A percentile compares a stretch with the other conserved stretches of the same genome.
phyloP scores from a whole-genome alignment of 176 grass and related monocot species.

The Cenchrus fungigraminus region DNA sequence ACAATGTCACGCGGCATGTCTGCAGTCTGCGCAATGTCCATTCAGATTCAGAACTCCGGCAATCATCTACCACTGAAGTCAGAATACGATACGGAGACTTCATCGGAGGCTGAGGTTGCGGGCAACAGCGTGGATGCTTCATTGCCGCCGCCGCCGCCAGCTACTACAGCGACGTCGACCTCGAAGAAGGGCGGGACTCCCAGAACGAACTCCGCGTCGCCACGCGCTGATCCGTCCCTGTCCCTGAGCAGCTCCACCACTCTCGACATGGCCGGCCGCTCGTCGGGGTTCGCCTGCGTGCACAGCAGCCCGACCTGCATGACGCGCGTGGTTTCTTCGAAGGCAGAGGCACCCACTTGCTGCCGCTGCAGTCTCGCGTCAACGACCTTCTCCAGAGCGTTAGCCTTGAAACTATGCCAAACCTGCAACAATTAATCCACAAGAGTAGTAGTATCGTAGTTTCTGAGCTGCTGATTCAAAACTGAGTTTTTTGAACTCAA shows the following conservation, averaged over 20 bases:
- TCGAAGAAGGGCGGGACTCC: conserved; percentile 1
- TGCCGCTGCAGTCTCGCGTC: conserved; percentile 14
- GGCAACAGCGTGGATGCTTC: neutral
- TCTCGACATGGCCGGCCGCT: conserved; percentile 43
- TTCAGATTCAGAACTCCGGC: neutral
- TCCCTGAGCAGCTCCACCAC: conserved; percentile 41
- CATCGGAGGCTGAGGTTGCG: neutral
- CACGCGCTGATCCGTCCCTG: neutral
- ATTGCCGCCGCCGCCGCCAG: neutral
- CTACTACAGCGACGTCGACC: neutral
- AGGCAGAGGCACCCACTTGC: neutral
- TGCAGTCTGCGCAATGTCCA: neutral
- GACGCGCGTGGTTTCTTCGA: conserved; percentile 23
- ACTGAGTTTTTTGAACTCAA: too few species aligned
- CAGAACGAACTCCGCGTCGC: neutral
- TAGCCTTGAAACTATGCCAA: conserved; percentile 24
- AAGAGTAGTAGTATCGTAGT: too few species aligned
- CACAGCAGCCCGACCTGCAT: conserved; percentile 39
- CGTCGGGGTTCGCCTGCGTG: conserved; percentile 35
- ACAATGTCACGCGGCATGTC: too few species aligned
- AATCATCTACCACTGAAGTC: neutral
- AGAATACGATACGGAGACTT: conserved; percentile 6
- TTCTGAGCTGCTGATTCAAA: neutral
- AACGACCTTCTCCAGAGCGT: neutral
- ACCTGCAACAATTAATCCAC: conserved; percentile 8